Evolutionary conservation across 768 basidiomycete genomes (phyloP).

Genomic region (Boletus pseudopeckii): DNA sequence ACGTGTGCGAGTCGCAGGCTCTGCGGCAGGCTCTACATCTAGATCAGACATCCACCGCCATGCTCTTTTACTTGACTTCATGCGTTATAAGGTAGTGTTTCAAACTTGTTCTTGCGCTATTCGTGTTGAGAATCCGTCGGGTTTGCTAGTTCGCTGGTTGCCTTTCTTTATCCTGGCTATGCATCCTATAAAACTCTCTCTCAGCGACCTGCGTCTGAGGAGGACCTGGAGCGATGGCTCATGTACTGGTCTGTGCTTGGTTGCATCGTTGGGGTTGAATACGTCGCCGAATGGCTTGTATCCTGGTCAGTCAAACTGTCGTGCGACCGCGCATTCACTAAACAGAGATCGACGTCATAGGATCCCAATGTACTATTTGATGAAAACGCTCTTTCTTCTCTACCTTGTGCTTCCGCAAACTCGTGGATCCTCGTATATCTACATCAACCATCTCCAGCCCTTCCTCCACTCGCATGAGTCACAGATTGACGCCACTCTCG

Average conservation of each 20-base stretch:
- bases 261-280: constrained; percentile 78
- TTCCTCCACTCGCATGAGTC: constrained; percentile 79
- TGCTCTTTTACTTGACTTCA: constrained; percentile 44
- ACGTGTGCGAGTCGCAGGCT: constrained; percentile 14
- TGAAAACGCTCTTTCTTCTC: constrained; percentile 82
- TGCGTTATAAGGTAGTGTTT: constrained; percentile 37
- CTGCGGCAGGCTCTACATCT: not conserved
- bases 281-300: constrained; percentile 81
- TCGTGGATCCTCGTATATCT: constrained; percentile 83
- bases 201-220: constrained; percentile 79
- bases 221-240: constrained; percentile 88
- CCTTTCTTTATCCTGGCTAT: constrained; percentile 91
- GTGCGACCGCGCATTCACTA: constrained; percentile 4
- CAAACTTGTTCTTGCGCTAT: constrained; percentile 26
- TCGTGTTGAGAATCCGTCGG: not conserved
- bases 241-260: constrained; percentile 97
- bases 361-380: constrained; percentile 84
- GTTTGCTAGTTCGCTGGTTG: constrained; percentile 54
- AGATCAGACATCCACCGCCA: constrained; percentile 15
- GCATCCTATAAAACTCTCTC: constrained; percentile 95
- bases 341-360: constrained; percentile 37
- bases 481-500: constrained; percentile 80
- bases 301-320: constrained; percentile 60
- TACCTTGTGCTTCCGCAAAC: constrained; percentile 91
- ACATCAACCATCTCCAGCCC: constrained; percentile 74